Base-by-base conservation (phyloP, 2,329 filamentous ascomycete genomes). In the Capronia coronata region DNA sequence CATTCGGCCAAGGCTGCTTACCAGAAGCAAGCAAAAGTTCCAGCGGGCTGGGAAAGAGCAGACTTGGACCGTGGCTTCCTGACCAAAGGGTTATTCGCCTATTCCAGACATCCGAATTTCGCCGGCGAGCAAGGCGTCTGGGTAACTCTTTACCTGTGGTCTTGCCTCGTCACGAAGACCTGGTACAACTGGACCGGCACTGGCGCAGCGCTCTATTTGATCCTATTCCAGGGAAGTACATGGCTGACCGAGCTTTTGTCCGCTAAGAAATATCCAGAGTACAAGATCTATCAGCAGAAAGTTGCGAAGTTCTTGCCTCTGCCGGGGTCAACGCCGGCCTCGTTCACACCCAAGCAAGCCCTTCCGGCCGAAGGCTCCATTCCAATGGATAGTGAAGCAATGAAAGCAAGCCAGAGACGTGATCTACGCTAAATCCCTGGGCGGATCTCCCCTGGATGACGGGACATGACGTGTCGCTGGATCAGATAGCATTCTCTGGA, bases 91-190 rank as follows among this genome's bases (percentile, higher is more conserved):
- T 74, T 98, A 6, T 98, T 87, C 84, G 84, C 82, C 0, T 89
- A 83, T 72, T 91, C 85, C 60, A 79, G 93, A 39, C 94, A 98
- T 67, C 93, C 93, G 41, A 98, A 98, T 68, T 98, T 97, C 64
- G 81, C 86, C 3, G 87, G 87, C 3, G 93, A 98, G 69, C 93
- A 97, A 70, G 75, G 82, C 23, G 82, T 97, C 61, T 98, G 93
- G 93, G 75, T 94, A 46, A 72, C 82, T 7, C 69, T 97, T 45
- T 97, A 97, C 67, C 79, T 87, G 62, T 98, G 91, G 93, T 81
- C 79, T 58, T 91, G 86, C 67, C 84, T 80, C 64, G 78, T 82
- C 47, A 86, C 83, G 25, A 77, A 82, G 48, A 80, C 75, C 1
- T 73, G 83, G 35, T 83, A 83, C 65, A 91, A 85, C 68, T 98